A percentile compares a stretch with the other conserved stretches of the same genome.
Conservation (phyloP, 179 eudicot species). For the Nepenthes alata region DNA sequence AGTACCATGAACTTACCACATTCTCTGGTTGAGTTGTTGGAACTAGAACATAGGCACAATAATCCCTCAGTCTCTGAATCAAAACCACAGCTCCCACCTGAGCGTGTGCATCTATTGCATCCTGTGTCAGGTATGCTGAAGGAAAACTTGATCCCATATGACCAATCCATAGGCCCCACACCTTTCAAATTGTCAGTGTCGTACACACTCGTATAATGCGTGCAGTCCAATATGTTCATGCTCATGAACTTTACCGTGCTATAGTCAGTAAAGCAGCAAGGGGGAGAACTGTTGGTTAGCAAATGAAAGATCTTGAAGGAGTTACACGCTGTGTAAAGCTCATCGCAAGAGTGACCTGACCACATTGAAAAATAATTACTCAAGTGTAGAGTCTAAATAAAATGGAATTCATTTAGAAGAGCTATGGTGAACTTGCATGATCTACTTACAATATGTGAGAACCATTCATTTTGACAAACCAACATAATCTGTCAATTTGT, state of each 20-base stretch:
- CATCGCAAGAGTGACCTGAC: slow-evolving; percentile 53
- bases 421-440: no score
- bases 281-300: slow-evolving; percentile 25
- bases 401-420: no score
- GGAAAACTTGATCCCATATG: slow-evolving; percentile 65
- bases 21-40: slow-evolving; percentile 59
- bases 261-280: slow-evolving; percentile 80
- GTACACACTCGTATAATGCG: slow-evolving; percentile 72
- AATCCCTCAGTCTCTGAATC: slow-evolving; percentile 61
- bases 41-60: slow-evolving; percentile 56
- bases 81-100: slow-evolving; percentile 81
- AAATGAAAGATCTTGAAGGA: slow-evolving; percentile 51
- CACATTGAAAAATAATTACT: no score
- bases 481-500: no score
- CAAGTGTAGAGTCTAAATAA: no score
- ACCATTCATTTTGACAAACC: no score
- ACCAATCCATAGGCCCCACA: slow-evolving; percentile 66
- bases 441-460: no score
- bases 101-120: slow-evolving; percentile 48
- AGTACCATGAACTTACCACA: slow-evolving; percentile 42
- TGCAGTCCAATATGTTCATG: slow-evolving; percentile 74
- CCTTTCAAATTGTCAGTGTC: slow-evolving; percentile 42
- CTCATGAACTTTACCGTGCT: slow-evolving; percentile 70
- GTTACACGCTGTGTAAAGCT: slow-evolving; percentile 56
- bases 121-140: slow-evolving; percentile 72